Base-by-base conservation (phyloP, 2,329 filamentous ascomycete species). In the Verticillium nonalfalfae region DNA sequence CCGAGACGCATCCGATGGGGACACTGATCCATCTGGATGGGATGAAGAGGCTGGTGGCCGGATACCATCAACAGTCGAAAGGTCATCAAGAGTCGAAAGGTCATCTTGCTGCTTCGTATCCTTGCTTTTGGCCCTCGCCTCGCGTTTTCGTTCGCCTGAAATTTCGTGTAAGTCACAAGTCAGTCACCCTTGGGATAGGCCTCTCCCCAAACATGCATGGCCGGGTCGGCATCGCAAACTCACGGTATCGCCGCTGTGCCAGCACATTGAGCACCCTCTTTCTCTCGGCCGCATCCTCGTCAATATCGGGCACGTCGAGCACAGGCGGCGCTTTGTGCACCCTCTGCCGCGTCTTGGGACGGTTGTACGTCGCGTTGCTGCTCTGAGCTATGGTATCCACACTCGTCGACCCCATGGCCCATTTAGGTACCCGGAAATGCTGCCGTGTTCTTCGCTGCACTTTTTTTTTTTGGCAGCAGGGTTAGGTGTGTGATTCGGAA, bases 181-280 rank as follows among this genome's bases (percentile, higher is more conserved):
- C 26, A 21, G 26, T 13, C 21, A 1, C 5, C 10, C 38, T 6
- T 18, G 56, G 33, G 31, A 57, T 9, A 36, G 35, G 35, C 11
- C 7, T 36, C 35, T 18, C n/a, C 7, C n/a, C 9, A 35, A 34
- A 31, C 26, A 7, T 5, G 26, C 54, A 34, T 15, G 11, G 18
- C 50, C n/a, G n/a, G 18, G 50, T 18, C 45, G 54, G 54, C 35
- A 36, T 36, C 2, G 13, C 26, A 26, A 13, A 62, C 69, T 67
- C 65, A 81, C 81, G 73, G 60, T 85, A 85, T 72, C 82, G 74
- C 56, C 82, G 75, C 63, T 85, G 82, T 1, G 82, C 81, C 39
- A 85, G 69, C 10, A 85, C 79, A 60, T 84, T 84, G 26, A 85
- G 64, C 1, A 83, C 74, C 11, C 82, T 74, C 68, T 84, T 85